Base-by-base conservation (phyloP, 305 asterid species). In the Fraxinus dipetala region DNA sequence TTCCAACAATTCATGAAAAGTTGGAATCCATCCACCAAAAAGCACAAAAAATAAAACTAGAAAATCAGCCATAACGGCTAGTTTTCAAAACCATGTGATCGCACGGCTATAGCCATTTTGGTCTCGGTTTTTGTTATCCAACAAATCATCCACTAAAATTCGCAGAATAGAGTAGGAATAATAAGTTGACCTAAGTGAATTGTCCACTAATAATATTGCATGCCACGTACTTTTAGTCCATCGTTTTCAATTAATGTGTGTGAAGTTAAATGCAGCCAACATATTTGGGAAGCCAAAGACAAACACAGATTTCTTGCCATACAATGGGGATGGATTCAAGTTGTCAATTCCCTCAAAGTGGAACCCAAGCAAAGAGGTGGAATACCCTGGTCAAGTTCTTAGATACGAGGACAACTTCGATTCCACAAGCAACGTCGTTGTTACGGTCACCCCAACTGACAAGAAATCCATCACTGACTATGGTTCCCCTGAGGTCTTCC, bases 391-490 rank as follows among this genome's bases (percentile, higher is more conserved):
- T 1, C 99, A 94, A 83, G 94, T 96, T 24, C 87, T 96, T 6
- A 88, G 98, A 59, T 96, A 83, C 31, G 99, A 96, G 86, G 99
- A 96, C 94, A 96, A 96, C 89, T 96, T 91, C 75, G 99, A 96
- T 72, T 32, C 92, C 79, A 90, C 91, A 4, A 94, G 78, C 91
- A 89, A 91, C 82, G 72, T 94, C 67, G 74, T 86, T 24, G 98
- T 96, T 69, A 61, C 87, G 74, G 78, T 93, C 86, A 85, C 88
- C 20, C 93, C 98, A 10, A 91, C 97, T 4, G 93, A 94, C 85
- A 96, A 96, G 90, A 93, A 94, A 75, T 86, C 98, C 79, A 90
- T 96, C 90, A 81, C 95, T 7, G 98, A 93, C 83, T 94, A 48
- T 22, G 98, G 99, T 20, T 70, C 98, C 76, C 99, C 99, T 1